Evolutionary conservation across 305 asterid genomes (phyloP).

Genomic region (Fraxinus floribunda): DNA sequence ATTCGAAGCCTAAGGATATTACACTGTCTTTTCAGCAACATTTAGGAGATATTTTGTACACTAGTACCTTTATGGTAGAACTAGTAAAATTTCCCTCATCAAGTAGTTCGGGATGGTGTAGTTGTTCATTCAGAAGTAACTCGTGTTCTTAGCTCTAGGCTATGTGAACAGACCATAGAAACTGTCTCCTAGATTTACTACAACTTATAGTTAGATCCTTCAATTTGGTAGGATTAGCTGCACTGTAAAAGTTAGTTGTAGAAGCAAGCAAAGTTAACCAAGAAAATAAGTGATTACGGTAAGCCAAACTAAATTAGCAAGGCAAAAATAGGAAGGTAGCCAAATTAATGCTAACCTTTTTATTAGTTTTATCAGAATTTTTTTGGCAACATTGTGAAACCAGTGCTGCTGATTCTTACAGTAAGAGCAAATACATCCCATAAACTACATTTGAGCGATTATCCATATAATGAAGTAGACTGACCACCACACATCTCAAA

Average conservation of each 20-base stretch:
- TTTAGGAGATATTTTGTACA: background rate
- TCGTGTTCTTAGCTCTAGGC: slow-evolving; percentile 12
- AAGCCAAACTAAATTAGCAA: slow-evolving; percentile 16
- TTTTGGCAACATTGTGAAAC: slow-evolving; percentile 1
- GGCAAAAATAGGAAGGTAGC: slow-evolving; percentile 8
- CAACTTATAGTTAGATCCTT: slow-evolving; percentile 9
- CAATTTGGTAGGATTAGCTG: background rate
- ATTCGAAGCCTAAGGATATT: background rate
- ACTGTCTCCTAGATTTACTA: background rate
- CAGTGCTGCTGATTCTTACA: slow-evolving; percentile 2
- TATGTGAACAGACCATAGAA: slow-evolving; percentile 10
- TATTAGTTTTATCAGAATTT: slow-evolving; percentile 4
- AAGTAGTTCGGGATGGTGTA: background rate
- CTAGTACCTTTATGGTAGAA: background rate
- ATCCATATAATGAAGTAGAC: background rate
- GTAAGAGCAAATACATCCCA: background rate
- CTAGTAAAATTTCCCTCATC: background rate
- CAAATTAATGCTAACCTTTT: slow-evolving; percentile 11
- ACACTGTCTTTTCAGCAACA: background rate
- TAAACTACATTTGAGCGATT: background rate
- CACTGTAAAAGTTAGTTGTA: background rate
- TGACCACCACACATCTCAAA: background rate
- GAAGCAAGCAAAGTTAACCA: background rate
- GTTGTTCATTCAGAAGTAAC: slow-evolving; percentile 5
- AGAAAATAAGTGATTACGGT: slow-evolving; percentile 4